Evolutionary conservation across 2,329 filamentous ascomycete genomes (phyloP), one percentile per base, ranked within the genome.

Genomic region (Apiospora koreana): DNA sequence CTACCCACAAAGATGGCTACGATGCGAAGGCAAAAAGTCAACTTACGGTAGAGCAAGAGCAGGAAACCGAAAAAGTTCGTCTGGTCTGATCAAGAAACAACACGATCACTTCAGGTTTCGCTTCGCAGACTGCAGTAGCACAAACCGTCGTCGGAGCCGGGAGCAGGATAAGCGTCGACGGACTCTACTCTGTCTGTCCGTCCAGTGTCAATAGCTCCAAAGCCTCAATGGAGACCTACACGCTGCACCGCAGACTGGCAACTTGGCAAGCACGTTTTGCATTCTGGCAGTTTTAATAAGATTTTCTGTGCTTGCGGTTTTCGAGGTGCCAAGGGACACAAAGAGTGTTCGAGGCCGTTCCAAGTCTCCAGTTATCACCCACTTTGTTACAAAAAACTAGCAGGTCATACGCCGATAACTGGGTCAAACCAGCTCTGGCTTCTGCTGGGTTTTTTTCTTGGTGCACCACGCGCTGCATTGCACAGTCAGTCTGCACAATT

Each of bases 341-440:
- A n/a, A n/a, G 65, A 46, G 42, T 31, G 65, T 67, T 67, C 65
- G 42, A 67, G 65, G 65, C 65, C 65, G 31, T 67, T 46, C 42
- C 42, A 62, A 62, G 54, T 35, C 54, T 35, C 54, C 54, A 62
- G 31, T 62, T n/a, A 12, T 14, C 25, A 21, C 45, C 65, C 65
- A 67, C 65, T 67, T 46, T 67, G 65, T 67, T 45, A 45, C 65
- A 67, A 67, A 62, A 67, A 67, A 67, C 65, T 67, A 67, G 65
- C 65, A 67, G 45, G 65, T 67, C 65, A 67, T 67, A 67, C 45
- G 65, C 65, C 42, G 42, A 45, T 67, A 67, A 67, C 65, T 67
- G 65, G 65, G 65, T 43, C 65, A 67, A 42, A 43, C 42, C 54
- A 38, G 28, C 31, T 12, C 54, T 38, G 35, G n/a, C n/a, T n/a